Base-by-base conservation (phyloP, 441 rosid species). In the Adansonia madagascariensis region DNA sequence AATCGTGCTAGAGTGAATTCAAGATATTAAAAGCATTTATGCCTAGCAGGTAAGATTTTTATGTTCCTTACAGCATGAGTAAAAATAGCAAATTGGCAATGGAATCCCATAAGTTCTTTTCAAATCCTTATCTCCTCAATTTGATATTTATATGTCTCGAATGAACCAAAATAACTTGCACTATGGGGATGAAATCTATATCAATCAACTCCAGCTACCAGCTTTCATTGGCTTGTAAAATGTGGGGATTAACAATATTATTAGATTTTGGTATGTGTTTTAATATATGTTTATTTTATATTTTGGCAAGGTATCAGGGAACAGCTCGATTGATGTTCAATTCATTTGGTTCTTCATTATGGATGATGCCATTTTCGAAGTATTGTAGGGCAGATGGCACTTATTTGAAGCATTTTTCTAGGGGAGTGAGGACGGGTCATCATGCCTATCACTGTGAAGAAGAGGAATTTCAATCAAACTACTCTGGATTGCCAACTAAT, bases 401-500 rank as follows among this genome's bases (percentile, higher is more conserved):
- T 53, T 90, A 88, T 71, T 85, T 86, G 90, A 94, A 87, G 82
- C 97, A 94, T 88, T 88, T 91, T 79, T 88, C 90, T 76, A 88
- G 90, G 35, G 80, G 82, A 75, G 85, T n/a, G 73, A 84, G 82
- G 84, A 94, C 88, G 80, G 80, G 57, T 80, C 84, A 84, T 84
- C 90, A 84, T 9, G 78, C 82, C 22, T 92, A 91, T 87, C 91
- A 91, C 57, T 96, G 99, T 81, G 89, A 89, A 72, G 90, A 88
- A 44, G 88, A 85, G 78, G 99, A 96, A 85, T 93, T 82, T 88
- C 89, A 43, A 55, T 84, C 84, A 4, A 92, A 92, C 83, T 94
- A 92, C 86, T 94, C 99, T 83, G 99, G 99, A 70, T 94, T 97
- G 95, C 98, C 99, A 17, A 94, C 99, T 44, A 94, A 94, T 86